phyloP scores from a whole-genome alignment of 2,329 filamentous ascomycete species.

The Botrytis byssoidea region DNA sequence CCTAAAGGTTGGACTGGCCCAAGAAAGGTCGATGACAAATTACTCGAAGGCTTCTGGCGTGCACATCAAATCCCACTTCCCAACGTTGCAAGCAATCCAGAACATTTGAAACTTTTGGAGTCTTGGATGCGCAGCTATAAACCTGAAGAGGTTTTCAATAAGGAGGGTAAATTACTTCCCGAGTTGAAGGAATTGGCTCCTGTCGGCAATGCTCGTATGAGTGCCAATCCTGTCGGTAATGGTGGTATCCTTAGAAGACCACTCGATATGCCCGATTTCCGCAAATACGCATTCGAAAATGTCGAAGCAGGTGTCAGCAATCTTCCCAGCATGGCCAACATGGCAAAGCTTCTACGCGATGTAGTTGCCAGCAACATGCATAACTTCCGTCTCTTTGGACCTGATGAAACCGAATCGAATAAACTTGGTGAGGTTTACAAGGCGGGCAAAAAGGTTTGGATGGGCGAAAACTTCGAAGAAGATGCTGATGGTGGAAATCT shows the following conservation, averaged over 20 bases:
- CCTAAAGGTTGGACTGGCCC: conserved; percentile 81
- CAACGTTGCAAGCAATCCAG: conserved; percentile 63
- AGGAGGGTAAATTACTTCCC: conserved; percentile 59
- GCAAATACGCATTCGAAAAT: conserved; percentile 62
- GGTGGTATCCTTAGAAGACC: conserved; percentile 67
- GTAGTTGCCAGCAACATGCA: conserved; percentile 62
- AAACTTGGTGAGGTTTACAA: conserved; percentile 72
- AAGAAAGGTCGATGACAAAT: conserved; percentile 67
- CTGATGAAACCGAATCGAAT: conserved; percentile 80
- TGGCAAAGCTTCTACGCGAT: conserved; percentile 65
- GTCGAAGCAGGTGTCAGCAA: conserved; percentile 57
- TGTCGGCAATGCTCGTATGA: conserved; percentile 66
- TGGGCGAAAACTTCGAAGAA: conserved; percentile 75
- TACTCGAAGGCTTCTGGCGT: conserved; percentile 74
- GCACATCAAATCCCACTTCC: conserved; percentile 76
- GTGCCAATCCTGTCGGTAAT: conserved; percentile 73
- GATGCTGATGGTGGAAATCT: conserved; percentile 74
- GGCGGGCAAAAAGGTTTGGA: conserved; percentile 75
- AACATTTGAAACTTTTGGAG: conserved; percentile 67
- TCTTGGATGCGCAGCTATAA: conserved; percentile 76
- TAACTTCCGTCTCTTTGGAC: conserved; percentile 74
- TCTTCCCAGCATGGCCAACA: conserved; percentile 66
- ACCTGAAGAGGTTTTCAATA: conserved; percentile 68
- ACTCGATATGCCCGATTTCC: conserved; percentile 68
- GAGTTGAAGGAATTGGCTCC: conserved; percentile 66